phyloP scores from a whole-genome alignment of 441 rosid species.

The Flueggea neowawraea region DNA sequence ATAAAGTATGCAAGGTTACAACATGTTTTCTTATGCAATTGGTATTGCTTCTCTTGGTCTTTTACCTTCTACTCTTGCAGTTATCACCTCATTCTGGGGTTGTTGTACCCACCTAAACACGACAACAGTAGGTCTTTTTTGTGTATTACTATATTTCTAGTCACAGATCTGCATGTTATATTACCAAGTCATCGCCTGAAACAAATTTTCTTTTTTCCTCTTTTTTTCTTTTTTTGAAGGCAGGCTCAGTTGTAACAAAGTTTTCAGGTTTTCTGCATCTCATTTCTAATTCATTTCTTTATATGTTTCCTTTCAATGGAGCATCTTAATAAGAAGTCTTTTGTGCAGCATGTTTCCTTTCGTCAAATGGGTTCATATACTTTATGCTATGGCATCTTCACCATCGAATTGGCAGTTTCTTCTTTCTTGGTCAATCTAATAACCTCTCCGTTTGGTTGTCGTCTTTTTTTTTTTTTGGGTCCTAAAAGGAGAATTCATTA shows the following conservation, averaged over 20 bases:
- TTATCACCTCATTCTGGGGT: slow-evolving; percentile 31
- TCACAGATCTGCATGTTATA: slow-evolving; percentile 16
- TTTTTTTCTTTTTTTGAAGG: background rate
- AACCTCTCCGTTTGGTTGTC: no score
- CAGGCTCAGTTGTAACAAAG: background rate
- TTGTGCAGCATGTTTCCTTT: no score
- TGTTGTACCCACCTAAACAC: slow-evolving; percentile 59
- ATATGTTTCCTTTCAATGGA: background rate
- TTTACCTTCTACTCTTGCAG: slow-evolving; percentile 34
- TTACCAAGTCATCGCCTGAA: slow-evolving; percentile 13
- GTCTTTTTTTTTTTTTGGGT: no score
- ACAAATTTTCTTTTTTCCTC: slow-evolving; percentile 2
- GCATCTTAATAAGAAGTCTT: no score
- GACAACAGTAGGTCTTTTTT: slow-evolving; percentile 19
- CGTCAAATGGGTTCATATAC: no score
- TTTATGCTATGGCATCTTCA: no score
- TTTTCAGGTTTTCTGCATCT: background rate
- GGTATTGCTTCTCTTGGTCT: slow-evolving; percentile 43
- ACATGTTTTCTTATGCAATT: slow-evolving; percentile 54
- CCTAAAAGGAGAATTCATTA: no score
- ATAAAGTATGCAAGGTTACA: slow-evolving; percentile 34
- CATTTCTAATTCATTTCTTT: background rate
- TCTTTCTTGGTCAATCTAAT: no score
- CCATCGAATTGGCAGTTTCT: no score
- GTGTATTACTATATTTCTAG: slow-evolving; percentile 21